A percentile compares a stretch with the other conserved stretches of the same genome.
These are phyloP conservation scores for Marasmius fiardii DNA, from an alignment of 1,284 basidiomycete genomes.

Conservation along the genomic window DNA sequence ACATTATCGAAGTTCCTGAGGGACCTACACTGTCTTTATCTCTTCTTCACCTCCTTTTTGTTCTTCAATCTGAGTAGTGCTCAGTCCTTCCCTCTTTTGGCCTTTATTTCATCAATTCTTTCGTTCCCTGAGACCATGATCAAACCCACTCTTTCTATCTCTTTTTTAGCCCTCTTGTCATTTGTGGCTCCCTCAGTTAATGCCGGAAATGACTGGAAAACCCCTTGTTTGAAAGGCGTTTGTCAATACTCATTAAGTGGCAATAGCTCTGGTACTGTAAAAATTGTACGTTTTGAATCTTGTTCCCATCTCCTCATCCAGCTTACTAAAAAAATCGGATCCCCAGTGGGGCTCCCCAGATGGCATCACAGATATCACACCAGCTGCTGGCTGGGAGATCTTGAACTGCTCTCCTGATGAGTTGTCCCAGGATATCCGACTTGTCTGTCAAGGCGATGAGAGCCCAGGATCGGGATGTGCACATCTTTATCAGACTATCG, in stretches of 20 bases:
- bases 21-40: too few relatives aligned
- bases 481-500: conserved; percentile 15
- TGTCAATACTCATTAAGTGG: conserved; percentile 19
- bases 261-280: conserved; percentile 14
- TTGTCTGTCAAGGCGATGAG: conserved; percentile 15
- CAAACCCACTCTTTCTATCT: neutral
- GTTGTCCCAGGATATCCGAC: conserved; percentile 18
- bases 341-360: conserved; percentile 17
- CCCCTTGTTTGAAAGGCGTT: conserved; percentile 19
- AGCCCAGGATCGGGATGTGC: conserved; percentile 8
- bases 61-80: too few relatives aligned
- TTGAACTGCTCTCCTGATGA: conserved; percentile 16
- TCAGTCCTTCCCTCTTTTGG: too few relatives aligned
- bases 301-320: neutral
- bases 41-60: too few relatives aligned
- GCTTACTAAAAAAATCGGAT: neutral
- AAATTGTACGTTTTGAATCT: conserved; percentile 16
- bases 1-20: too few relatives aligned
- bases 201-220: conserved; percentile 20
- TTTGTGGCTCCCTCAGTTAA: neutral
- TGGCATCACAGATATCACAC: conserved; percentile 20
- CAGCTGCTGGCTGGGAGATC: conserved; percentile 20
- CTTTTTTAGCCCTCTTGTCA: neutral
- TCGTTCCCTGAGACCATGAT: conserved; percentile 1
- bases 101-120: too few relatives aligned